Evolutionary conservation across 441 rosid genomes (phyloP).

Genomic region (Mallotus repandus): DNA sequence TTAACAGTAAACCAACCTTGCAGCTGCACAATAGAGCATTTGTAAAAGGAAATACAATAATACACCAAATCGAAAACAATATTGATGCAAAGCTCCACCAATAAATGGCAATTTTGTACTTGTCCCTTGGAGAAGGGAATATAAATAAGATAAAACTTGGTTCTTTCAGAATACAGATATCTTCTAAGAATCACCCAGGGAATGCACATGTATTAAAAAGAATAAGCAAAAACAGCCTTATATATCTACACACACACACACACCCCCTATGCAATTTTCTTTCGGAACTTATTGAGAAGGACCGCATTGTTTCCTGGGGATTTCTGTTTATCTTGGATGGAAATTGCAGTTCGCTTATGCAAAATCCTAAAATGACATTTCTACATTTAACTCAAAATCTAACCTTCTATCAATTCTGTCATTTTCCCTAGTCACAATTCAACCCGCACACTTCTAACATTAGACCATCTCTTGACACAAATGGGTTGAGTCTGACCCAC

Average conservation of each 20-base stretch:
- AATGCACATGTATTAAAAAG: conserved; percentile 26
- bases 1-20: background rate
- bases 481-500: conserved; percentile 92
- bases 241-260: conserved; percentile 40
- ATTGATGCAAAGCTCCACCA: background rate
- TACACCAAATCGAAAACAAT: no score
- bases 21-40: background rate
- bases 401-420: conserved; percentile 15
- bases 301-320: conserved; percentile 9
- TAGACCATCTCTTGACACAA: conserved; percentile 57
- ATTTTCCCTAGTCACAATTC: conserved; percentile 49
- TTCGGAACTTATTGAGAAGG: conserved; percentile 21
- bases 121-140: conserved; percentile 12
- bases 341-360: conserved; percentile 14
- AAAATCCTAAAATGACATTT: conserved; percentile 11
- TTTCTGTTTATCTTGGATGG: conserved; percentile 15
- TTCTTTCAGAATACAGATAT: conserved; percentile 20
- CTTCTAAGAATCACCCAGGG: conserved; percentile 18
- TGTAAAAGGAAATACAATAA: no score
- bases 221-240: conserved; percentile 27
- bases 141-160: conserved; percentile 19
- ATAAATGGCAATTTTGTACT: background rate
- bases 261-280: conserved; percentile 17
- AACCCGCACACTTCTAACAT: conserved; percentile 80
- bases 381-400: conserved; percentile 25